Percentiles rank a stretch among this genome's conserved stretches.
These are phyloP conservation scores for Keithomyces neogunnii DNA, from an alignment of 2,329 filamentous ascomycete species.

Conservation along the genomic window DNA sequence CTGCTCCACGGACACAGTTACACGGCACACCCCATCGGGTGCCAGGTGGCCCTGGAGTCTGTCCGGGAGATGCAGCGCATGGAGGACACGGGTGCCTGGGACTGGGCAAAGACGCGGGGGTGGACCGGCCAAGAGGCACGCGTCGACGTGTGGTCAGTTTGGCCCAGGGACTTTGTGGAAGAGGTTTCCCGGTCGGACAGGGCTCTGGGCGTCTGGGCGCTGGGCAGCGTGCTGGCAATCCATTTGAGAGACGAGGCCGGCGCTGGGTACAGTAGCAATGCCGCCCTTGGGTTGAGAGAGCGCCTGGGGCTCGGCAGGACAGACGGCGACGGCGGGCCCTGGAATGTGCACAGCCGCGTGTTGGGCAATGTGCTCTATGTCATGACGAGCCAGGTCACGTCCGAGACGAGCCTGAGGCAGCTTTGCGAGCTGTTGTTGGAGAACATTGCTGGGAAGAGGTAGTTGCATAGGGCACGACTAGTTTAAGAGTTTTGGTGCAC, in stretches of 20 bases:
- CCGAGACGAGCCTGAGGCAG: constrained; percentile 17
- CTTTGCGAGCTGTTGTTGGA: constrained; percentile 14
- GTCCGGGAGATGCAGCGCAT: constrained; percentile 51
- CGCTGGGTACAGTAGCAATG: constrained; percentile 38
- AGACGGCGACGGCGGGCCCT: constrained; percentile 20
- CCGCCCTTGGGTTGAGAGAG: constrained; percentile 33
- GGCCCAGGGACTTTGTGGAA: constrained; percentile 53
- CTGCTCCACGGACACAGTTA: constrained; percentile 81
- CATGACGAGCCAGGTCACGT: constrained; percentile 44
- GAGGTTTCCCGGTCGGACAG: constrained; percentile 45
- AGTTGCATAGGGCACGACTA: background rate
- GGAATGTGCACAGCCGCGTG: constrained; percentile 46
- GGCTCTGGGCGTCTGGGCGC: constrained; percentile 60
- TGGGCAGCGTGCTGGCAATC: constrained; percentile 69
- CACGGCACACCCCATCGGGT: constrained; percentile 75
- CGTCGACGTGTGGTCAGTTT: constrained; percentile 54
- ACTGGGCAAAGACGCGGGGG: constrained; percentile 42
- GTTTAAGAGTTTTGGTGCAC: too few relatives aligned
- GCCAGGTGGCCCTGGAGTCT: constrained; percentile 65
- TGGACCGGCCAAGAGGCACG: constrained; percentile 8
- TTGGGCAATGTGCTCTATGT: constrained; percentile 51
- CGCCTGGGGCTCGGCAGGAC: constrained; percentile 17
- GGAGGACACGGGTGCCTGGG: constrained; percentile 49
- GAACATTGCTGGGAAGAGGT: background rate
- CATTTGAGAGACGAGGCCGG: constrained; percentile 33